Base-by-base conservation (phyloP, 2,329 filamentous ascomycete species). In the Elsinoe necatrix region DNA sequence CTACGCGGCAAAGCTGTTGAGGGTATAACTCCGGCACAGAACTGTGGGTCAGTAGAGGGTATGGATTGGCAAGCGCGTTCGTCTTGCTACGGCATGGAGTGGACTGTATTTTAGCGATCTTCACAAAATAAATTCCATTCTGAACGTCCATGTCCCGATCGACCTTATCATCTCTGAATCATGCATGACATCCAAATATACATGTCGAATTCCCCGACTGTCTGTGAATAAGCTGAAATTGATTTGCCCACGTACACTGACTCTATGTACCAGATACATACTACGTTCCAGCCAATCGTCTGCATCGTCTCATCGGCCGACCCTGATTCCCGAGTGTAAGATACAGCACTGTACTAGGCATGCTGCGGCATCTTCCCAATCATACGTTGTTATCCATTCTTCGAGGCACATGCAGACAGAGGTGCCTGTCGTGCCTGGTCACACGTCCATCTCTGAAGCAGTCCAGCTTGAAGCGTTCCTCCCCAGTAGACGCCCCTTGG, bases 1-100 rank as follows among this genome's bases (percentile, higher is more conserved):
- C 66, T 92, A 93, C 71, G 87, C 87, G 56, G 89, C 86, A 65
- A 97, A 96, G 83, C 79, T 97, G 66, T 79, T 98, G 69, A 82
- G 83, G 63, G 77, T 95, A 69, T 93, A 63, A 18, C 18, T 21
- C 8, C 18, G 11, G 20, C 4, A 18, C 14, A 25, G 18, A 37
- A 8, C 9, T 21, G 11, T 25, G 31, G 27, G 3, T 3, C 12
- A 14, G 8, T 20, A 23, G 48, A 18, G 11, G 20, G 31, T 21
- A 21, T 8, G 43, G 4, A 25, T 4, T 48, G 34, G 12, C 34
- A 37, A 48, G 43, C 20, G 43, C 43, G 25, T 27, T 35, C 7
- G 20, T 52, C 20, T n/a, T 35, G 29, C 48, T 52, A 50, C 45
- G 29, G 48, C 31, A 25, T 52, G 7, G 48, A 20, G 29, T 16